Evolutionary conservation across 2,329 filamentous ascomycete species (phyloP), one percentile per base, ranked within the genome.

Genomic region (Pseudogymnoascus sp.): DNA sequence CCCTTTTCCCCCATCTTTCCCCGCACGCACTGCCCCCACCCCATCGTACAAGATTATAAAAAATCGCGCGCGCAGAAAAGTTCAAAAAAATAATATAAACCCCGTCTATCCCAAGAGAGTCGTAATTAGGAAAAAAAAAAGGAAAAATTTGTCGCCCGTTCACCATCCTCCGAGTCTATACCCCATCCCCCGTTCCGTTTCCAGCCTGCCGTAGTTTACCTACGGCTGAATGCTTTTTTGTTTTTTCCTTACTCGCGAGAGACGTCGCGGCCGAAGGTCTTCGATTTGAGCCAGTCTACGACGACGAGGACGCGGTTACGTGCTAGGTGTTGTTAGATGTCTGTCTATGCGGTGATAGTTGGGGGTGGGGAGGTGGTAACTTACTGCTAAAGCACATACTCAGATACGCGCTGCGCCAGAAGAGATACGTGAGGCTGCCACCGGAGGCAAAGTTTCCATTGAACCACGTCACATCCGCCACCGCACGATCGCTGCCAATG

Each of bases 361-460:
- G 18, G 34, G 45, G 13, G 38, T 18, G 35, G 18, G 45, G 28
- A 18, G 34, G 57, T 56, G 18, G 33, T 62, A 67, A 88, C 90
- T 85, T 82, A 94, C 90, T 92, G 85, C 92, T 97, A 76, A 99
- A 99, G 84, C 92, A 96, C 94, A 99, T 99, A 81, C 90, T 96
- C 74, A 99, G 79, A 75, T 99, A 99, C 60, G 92, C 94, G 72
- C 89, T 95, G 73, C 92, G 84, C 94, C 94, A 99, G 84, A 99
- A 99, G 67, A 96, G 83, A 78, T 95, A 99, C 60, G 94, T 99
- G 76, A 97, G 79, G 69, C 88, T 90, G 72, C 94, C 94, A 72
- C 92, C 94, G 48, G 87, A 90, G 63, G 94, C 92, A 68, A 99
- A 82, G 79, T 97, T 99, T 66, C 94, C 94, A 70, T 94, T 95